phyloP scores from a whole-genome alignment of 2,329 filamentous ascomycete species.

The Colletotrichum sp. region DNA sequence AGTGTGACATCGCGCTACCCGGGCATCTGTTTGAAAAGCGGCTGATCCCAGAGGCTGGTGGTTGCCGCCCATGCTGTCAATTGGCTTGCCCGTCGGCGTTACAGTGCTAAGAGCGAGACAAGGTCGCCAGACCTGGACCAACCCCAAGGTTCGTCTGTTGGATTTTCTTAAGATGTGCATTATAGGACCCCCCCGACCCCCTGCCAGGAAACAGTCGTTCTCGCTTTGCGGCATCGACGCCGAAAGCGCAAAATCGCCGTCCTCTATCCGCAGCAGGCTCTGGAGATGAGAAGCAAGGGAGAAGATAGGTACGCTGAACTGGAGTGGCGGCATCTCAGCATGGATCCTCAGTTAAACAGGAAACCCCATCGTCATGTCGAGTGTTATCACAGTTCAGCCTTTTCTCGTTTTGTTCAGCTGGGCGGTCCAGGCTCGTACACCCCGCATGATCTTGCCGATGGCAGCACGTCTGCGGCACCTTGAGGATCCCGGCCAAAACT shows the following conservation, averaged over 20 bases:
- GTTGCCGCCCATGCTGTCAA: not conserved
- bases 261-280: not conserved
- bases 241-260: not conserved
- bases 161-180: slow-evolving; percentile 34
- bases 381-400: not conserved
- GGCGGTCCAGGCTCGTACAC: not conserved
- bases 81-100: not conserved
- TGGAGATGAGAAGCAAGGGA: not conserved
- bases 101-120: slow-evolving; percentile 1
- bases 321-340: not conserved
- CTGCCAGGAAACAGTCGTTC: not conserved
- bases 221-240: not conserved
- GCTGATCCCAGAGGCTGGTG: not conserved
- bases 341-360: not conserved
- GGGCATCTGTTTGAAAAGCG: not conserved
- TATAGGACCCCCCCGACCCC: slow-evolving; percentile 24
- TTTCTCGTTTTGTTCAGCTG: not conserved
- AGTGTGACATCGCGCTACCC: slow-evolving; percentile 12
- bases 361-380: not conserved
- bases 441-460: not conserved
- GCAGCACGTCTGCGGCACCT: not conserved
- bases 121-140: not conserved
- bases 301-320: not conserved
- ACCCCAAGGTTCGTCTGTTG: not conserved
- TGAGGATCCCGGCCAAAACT: not conserved